Evolutionary conservation across 176 grass and related monocot genomes (phyloP), one percentile per base, ranked within the genome.

Genomic region (Tuctoria greenei): DNA sequence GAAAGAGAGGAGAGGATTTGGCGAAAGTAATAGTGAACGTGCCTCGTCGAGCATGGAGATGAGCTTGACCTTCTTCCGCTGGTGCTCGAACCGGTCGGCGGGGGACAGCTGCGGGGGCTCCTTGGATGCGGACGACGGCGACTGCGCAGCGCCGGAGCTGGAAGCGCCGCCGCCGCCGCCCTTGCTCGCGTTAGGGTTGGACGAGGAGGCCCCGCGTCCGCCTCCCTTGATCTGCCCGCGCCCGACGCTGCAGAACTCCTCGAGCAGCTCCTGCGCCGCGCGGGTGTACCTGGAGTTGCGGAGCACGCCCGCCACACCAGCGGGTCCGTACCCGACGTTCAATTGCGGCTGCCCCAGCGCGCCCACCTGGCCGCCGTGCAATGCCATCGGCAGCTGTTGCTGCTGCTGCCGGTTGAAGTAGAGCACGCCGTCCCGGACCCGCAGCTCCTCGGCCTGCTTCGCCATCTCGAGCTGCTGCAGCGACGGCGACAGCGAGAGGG

Each of bases 21-120:
- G 24, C 52, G 51, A 54, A 43, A 35, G 41, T 23, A 56, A 37
- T 63, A 16, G 41, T 23, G 49, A 73, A 94, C 91, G 81, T 98
- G 82, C 95, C 95, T 98, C 91, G 75, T 98, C 95, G 67, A 98
- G 89, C 91, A 98, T 95, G 86, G 95, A 92, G 81, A 95, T 83
- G 64, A 98, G 88, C 82, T 98, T 98, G 67, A 91, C 85, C 73
- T 94, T 98, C 95, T 92, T 98, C 60, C 95, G 86, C 78, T 98
- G 95, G 68, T 94, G 85, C 59, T 98, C 95, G 40, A 98, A 98
- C 46, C 91, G 84, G 61, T 98, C 95, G 15, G 95, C 95, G 44
- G 89, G 89, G 67, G 95, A 98, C 17, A 98, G 88, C 44, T 82
- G 89, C 15, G 95, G 87, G 0, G 72, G 61, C 42, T 99, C 95